Base-by-base conservation (phyloP, 495 filamentous ascomycete genomes). In the Xylaria flabelliformis region DNA sequence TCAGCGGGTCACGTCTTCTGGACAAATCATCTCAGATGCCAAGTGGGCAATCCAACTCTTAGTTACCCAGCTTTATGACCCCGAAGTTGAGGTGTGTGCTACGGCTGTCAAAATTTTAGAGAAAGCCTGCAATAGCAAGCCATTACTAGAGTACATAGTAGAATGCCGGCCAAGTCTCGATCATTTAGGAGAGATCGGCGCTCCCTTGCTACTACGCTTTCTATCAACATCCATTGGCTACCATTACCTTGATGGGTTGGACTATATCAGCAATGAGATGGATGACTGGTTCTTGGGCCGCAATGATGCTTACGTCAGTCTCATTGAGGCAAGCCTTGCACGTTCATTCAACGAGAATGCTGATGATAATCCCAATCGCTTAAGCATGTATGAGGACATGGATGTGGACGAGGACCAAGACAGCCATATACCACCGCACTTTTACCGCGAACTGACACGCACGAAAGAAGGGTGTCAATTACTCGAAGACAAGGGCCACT, bases 201-300 rank as follows among this genome's bases (percentile, higher is more conserved):
- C 96, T 53, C 96, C 96, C 3, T 84, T 99, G 36, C 89, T 99
- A 24, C 85, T 99, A 70, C 91, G 96, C 70, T 99, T 99, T 78
- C 80, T 99, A 65, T 97, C 94, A 3, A 98, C 97, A 0, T 97
- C 93, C 0, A 93, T 98, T 42, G 96, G 96, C 6, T 99, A 99
- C 74, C 95, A 98, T 81, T 99, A 99, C 80, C 85, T 99, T 4
- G 94, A 99, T 80, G 96, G 94, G 9, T 86, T 99, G 21, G 96
- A 99, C 80, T 99, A 99, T 75, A 99, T 99, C 78, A 96, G 94
- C 51, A 94, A 96, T 75, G 97, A 98, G 78, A 99, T 99, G 96
- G 96, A 99, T 77, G 96, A 98, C 80, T 99, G 96, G 96, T 99
- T 98, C 78, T 88, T 91, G 63, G 96, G 97, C 44, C 90, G 96